Percentiles rank a stretch among this genome's conserved stretches.
These are phyloP conservation scores for Aspergillus quadrilineatus DNA, from an alignment of 2,329 filamentous ascomycete genomes.

Conservation along the genomic window DNA sequence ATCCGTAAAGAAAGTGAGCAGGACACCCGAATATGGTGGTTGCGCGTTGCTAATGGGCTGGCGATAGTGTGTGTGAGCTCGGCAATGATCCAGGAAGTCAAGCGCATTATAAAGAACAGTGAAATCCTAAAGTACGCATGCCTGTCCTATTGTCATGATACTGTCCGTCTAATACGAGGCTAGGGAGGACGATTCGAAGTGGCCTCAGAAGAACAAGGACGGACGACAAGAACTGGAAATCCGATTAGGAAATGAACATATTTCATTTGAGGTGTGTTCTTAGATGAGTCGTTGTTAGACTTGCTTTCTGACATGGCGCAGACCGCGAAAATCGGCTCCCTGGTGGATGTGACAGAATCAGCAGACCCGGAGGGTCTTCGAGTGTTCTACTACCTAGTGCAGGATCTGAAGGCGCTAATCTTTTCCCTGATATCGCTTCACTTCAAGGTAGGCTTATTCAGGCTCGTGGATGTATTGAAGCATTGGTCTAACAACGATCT, in stretches of 20 bases:
- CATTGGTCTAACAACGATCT: constrained; percentile 6
- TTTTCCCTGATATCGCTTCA: constrained; percentile 95
- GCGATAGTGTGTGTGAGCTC: constrained; percentile 88
- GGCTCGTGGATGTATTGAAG: constrained; percentile 2
- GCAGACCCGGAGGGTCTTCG: constrained; percentile 92
- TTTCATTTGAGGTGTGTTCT: constrained; percentile 80
- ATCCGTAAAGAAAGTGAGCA: constrained; percentile 97
- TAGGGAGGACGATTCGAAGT: constrained; percentile 96
- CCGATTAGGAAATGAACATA: constrained; percentile 87
- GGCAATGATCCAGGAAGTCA: constrained; percentile 87
- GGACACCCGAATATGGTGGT: not conserved
- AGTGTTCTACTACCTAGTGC: constrained; percentile 98
- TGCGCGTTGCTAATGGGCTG: constrained; percentile 19
- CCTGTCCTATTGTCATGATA: not conserved
- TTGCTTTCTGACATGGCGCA: constrained; percentile 38
- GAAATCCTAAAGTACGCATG: constrained; percentile 85
- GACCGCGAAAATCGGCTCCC: constrained; percentile 97
- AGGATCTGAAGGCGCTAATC: constrained; percentile 93
- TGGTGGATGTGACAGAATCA: constrained; percentile 95
- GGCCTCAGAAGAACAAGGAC: constrained; percentile 99
- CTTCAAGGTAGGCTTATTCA: constrained; percentile 68
- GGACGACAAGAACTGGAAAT: constrained; percentile 96
- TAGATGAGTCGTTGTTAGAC: not conserved
- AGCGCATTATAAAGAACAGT: constrained; percentile 93
- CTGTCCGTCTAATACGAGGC: constrained; percentile 19